A percentile compares a stretch with the other conserved stretches of the same genome.
Conservation (phyloP, 345 rosid genomes). For the Citrus mangshanensis region DNA sequence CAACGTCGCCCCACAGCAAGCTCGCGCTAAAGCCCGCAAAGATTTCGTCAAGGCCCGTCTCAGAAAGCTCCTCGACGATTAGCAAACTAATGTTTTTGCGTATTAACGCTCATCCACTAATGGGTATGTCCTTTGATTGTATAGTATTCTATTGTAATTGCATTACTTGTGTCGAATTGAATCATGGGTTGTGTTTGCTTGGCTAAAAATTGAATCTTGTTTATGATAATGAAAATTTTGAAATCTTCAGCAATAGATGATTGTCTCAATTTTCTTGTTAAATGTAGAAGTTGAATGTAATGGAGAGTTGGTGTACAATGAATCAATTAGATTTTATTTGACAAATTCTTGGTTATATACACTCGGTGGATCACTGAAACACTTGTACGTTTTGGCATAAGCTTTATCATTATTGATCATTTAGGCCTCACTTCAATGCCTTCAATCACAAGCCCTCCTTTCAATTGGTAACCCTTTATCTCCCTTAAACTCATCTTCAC, state of each 20-base stretch:
- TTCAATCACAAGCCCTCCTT: slow-evolving; percentile 49
- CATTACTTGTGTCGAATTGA: background rate
- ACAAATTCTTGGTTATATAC: too few relatives aligned
- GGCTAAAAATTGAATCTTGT: background rate
- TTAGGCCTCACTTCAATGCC: slow-evolving; percentile 6
- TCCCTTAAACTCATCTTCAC: slow-evolving; percentile 65
- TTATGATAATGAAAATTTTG: background rate
- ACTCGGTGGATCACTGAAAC: background rate
- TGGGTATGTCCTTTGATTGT: background rate
- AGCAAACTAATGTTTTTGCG: background rate
- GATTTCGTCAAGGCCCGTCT: slow-evolving; percentile 56
- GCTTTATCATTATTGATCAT: background rate
- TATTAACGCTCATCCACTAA: background rate
- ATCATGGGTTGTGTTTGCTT: background rate
- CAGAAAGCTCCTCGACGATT: slow-evolving; percentile 58
- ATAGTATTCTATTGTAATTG: too few relatives aligned
- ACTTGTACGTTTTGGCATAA: too few relatives aligned
- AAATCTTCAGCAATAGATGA: background rate
- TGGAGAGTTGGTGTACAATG: background rate
- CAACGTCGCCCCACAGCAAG: slow-evolving; percentile 73
- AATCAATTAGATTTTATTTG: background rate
- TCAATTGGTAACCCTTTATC: slow-evolving; percentile 63
- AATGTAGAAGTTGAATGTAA: too few relatives aligned
- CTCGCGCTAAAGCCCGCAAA: slow-evolving; percentile 60
- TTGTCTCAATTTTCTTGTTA: background rate